phyloP scores from a whole-genome alignment of 345 rosid genomes.

The Gynandropsis gynandra region DNA sequence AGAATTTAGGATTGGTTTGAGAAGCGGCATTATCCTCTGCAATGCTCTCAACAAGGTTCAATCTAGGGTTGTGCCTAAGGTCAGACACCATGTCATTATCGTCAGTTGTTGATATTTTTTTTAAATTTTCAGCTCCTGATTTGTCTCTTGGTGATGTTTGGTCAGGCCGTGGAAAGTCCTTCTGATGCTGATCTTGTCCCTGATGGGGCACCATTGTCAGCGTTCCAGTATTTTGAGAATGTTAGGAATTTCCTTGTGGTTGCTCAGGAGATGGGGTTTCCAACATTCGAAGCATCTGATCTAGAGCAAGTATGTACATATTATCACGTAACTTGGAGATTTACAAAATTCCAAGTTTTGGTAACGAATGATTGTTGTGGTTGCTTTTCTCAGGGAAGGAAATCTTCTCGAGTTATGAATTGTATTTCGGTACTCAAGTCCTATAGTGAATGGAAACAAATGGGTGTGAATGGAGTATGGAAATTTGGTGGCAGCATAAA shows the following conservation, averaged over 20 bases:
- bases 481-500: slow-evolving; percentile 68
- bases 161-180: slow-evolving; percentile 76
- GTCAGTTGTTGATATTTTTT: slow-evolving; percentile 7
- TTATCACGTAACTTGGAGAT: background rate
- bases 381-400: slow-evolving; percentile 52
- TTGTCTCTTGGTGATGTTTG: background rate
- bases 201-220: slow-evolving; percentile 83
- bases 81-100: background rate
- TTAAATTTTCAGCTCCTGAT: background rate
- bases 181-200: slow-evolving; percentile 58
- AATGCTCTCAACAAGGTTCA: too few species aligned
- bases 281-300: slow-evolving; percentile 87
- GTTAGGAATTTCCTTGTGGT: slow-evolving; percentile 83
- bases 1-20: too few species aligned
- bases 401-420: slow-evolving; percentile 65
- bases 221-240: slow-evolving; percentile 84
- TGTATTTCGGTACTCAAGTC: slow-evolving; percentile 75
- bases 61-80: too few species aligned
- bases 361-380: background rate
- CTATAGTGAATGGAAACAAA: slow-evolving; percentile 69
- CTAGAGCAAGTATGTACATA: slow-evolving; percentile 58
- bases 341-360: background rate
- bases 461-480: slow-evolving; percentile 73
- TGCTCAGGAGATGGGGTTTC: slow-evolving; percentile 58
- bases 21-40: too few species aligned